Evolutionary conservation across 441 rosid genomes (phyloP).

Genomic region (Pelargonium australe): DNA sequence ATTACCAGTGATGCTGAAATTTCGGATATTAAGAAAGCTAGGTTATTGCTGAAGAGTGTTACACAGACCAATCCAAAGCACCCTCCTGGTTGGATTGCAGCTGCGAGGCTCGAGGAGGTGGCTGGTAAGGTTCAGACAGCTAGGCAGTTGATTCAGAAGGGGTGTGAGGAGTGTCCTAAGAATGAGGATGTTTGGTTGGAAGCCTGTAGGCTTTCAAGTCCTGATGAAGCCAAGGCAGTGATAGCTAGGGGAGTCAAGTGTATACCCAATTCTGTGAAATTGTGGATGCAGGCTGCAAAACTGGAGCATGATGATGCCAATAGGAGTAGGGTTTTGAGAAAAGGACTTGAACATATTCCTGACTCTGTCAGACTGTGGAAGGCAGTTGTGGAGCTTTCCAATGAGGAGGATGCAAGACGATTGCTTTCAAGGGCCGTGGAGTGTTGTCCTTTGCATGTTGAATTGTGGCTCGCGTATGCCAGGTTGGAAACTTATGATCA

Average conservation of each 20-base stretch:
- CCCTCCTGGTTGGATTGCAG: neutral
- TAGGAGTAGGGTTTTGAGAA: slow-evolving; percentile 22
- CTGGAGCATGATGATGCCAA: slow-evolving; percentile 18
- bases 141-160: slow-evolving; percentile 20
- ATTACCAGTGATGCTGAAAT: slow-evolving; percentile 7
- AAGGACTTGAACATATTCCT: slow-evolving; percentile 18
- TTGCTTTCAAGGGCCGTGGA: slow-evolving; percentile 1
- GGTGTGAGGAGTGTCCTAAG: slow-evolving; percentile 25
- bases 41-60: neutral
- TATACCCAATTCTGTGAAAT: slow-evolving; percentile 17
- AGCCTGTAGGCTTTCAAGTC: slow-evolving; percentile 16
- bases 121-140: slow-evolving; percentile 19
- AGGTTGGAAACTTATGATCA: slow-evolving; percentile 21
- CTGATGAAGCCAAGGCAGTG: slow-evolving; percentile 22
- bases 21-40: neutral
- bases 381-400: neutral
- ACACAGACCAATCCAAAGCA: neutral
- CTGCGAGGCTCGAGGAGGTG: slow-evolving; percentile 18
- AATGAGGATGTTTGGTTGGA: slow-evolving; percentile 23
- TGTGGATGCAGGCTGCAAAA: slow-evolving; percentile 19
- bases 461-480: slow-evolving; percentile 18
- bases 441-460: slow-evolving; percentile 15
- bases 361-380: slow-evolving; percentile 18
- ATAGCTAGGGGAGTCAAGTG: slow-evolving; percentile 20
- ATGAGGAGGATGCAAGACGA: neutral